Conservation (phyloP, 306 rosid genomes). For the Glycyrrhiza uralensis region DNA sequence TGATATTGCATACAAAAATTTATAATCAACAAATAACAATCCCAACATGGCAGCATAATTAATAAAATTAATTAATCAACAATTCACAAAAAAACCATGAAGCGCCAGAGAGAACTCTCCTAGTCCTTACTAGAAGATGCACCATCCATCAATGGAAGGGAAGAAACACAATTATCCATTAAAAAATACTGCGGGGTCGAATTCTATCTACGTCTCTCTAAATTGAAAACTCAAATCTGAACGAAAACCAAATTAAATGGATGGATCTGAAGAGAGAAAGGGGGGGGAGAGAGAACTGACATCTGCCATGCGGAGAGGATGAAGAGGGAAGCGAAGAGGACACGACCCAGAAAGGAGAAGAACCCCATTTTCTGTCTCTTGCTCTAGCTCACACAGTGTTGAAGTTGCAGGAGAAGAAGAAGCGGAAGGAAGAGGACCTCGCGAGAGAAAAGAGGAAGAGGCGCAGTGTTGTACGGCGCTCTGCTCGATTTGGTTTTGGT, state of each 20-base stretch:
- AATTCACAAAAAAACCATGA: not conserved
- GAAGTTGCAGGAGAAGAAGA: not conserved
- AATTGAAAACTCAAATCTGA: not conserved
- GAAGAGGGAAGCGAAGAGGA: constrained; percentile 88
- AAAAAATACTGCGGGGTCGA: not conserved
- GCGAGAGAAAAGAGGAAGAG: not conserved
- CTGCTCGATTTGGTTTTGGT: constrained; percentile 3
- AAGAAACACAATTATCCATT: not conserved
- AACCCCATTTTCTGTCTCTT: constrained; percentile 52
- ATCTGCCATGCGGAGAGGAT: constrained; percentile 91
- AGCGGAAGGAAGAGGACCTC: too few species aligned
- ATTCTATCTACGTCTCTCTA: not conserved
- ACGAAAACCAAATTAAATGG: not conserved
- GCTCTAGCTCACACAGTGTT: constrained; percentile 2
- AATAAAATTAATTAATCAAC: not conserved
- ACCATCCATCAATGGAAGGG: not conserved
- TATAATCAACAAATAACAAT: not conserved
- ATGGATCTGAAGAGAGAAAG: constrained; percentile 34
- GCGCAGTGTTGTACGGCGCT: not conserved
- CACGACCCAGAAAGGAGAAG: constrained; percentile 78
- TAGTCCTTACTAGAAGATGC: not conserved
- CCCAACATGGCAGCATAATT: not conserved
- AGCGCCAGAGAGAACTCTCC: not conserved
- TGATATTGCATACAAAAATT: not conserved
- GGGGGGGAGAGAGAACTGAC: constrained; percentile 41